Base-by-base conservation (phyloP, 352 stramenopile species). In the Elongisporangium undulatum region DNA sequence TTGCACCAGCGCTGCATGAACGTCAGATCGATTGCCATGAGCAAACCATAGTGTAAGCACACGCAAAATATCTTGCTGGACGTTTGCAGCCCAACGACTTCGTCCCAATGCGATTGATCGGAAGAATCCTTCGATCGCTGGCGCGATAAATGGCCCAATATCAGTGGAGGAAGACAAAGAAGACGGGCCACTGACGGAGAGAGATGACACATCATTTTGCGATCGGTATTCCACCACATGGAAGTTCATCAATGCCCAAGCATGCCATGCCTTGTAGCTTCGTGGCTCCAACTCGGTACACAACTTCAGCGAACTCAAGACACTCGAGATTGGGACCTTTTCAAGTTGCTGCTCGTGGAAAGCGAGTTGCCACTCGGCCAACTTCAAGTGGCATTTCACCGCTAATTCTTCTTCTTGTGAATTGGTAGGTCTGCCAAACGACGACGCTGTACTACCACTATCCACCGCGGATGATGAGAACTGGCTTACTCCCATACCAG, bases 21-120 rank as follows among this genome's bases (percentile, higher is more conserved):
- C 93, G 62, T 98, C 92, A 3, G 80, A 70, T 16, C 92, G 80
- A 48, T 97, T 87, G 10, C 96, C 97, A 72, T 99, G 97, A 6
- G 95, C 87, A 66, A 99, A 99, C 77, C 98, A 98, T 24, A 99
- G 96, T 51, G 95, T 99, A 6, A 99, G 73, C 10, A 99, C 80
- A 58, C 98, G 98, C 34, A 99, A 64, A 63, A 99, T 96, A 70
- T 99, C 97, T 68, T 99, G 97, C 62, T 98, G 95, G 1, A 99
- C 97, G 50, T 97, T 98, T 10, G 96, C 96, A 69, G 87, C 97
- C 89, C 94, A 98, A 49, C 92, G 87, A 57, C 95, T 98, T 23
- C 92, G 94, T 9, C 97, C 97, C 22, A 99, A 76, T 55, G 87
- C 91, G 38, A 99, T 98, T 2, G 94, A 97, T 22, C 84, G 84